phyloP scores from a whole-genome alignment of 257 asterid species.

The Euphrasia confusa region DNA sequence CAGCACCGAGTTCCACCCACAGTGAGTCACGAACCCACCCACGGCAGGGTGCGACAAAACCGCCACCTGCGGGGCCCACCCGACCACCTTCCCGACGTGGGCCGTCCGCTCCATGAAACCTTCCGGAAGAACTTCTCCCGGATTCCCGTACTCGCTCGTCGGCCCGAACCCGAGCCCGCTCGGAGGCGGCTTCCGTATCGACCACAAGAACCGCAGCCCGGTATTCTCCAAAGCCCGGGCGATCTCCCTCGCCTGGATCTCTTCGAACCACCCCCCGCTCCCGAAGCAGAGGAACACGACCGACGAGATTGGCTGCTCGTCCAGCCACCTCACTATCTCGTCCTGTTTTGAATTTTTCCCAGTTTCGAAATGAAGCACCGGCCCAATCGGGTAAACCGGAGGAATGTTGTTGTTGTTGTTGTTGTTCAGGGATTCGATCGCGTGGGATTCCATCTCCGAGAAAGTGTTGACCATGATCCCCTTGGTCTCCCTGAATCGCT shows the following conservation, averaged over 20 bases:
- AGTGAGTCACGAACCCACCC: slow-evolving; percentile 48
- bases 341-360: not conserved
- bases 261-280: slow-evolving; percentile 24
- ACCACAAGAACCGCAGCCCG: slow-evolving; percentile 39
- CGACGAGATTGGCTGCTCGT: slow-evolving; percentile 29
- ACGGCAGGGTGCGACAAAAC: slow-evolving; percentile 35
- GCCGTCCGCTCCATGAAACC: slow-evolving; percentile 29
- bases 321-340: slow-evolving; percentile 29
- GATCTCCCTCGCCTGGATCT: slow-evolving; percentile 32
- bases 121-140: slow-evolving; percentile 25
- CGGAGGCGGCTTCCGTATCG: slow-evolving; percentile 36
- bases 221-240: slow-evolving; percentile 32
- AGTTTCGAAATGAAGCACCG: slow-evolving; percentile 21
- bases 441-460: slow-evolving; percentile 28
- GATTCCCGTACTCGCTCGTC: slow-evolving; percentile 20
- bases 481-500: slow-evolving; percentile 22
- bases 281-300: slow-evolving; percentile 46
- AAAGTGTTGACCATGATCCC: slow-evolving; percentile 41
- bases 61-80: slow-evolving; percentile 49
- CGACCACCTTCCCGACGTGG: slow-evolving; percentile 33
- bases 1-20: slow-evolving; percentile 47
- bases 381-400: slow-evolving; percentile 36
- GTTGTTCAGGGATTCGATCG: slow-evolving; percentile 18
- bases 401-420: slow-evolving; percentile 20
- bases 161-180: not conserved